Evolutionary conservation across 2,329 filamentous ascomycete genomes (phyloP).

Genomic region (Pseudodiploospora longispora): DNA sequence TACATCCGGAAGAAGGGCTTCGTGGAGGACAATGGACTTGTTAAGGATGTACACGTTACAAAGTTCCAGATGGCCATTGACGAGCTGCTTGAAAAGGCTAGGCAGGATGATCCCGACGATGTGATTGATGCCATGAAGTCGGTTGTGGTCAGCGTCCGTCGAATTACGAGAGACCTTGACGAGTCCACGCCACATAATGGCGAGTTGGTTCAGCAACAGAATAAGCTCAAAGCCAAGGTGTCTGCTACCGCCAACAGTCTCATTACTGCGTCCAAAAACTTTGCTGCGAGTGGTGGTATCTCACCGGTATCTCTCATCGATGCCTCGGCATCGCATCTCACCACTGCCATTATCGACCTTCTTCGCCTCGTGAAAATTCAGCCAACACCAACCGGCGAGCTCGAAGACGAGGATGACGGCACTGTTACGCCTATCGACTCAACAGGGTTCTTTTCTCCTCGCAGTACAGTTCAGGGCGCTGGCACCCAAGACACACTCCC

Average conservation of each 20-base stretch:
- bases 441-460: constrained; percentile 59
- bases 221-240: constrained; percentile 70
- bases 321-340: constrained; percentile 84
- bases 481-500: constrained; percentile 33
- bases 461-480: constrained; percentile 31
- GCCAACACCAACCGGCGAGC: constrained; percentile 62
- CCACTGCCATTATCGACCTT: constrained; percentile 77
- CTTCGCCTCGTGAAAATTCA: constrained; percentile 78
- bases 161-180: constrained; percentile 76
- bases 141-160: constrained; percentile 73
- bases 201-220: constrained; percentile 47
- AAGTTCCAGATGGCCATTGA: constrained; percentile 94
- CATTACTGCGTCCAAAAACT: constrained; percentile 92
- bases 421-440: constrained; percentile 58
- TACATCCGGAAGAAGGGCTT: constrained; percentile 60
- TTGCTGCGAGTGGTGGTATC: constrained; percentile 71
- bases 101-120: constrained; percentile 62
- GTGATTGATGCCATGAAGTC: constrained; percentile 81
- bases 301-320: constrained; percentile 91
- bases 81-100: constrained; percentile 72
- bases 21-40: constrained; percentile 62
- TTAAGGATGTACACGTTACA: constrained; percentile 88
- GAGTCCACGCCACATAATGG: constrained; percentile 46
- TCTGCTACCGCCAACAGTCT: constrained; percentile 93
- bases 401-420: constrained; percentile 70